Base-by-base conservation (phyloP, 495 filamentous ascomycete genomes). In the Clavariopsis aquatica region DNA sequence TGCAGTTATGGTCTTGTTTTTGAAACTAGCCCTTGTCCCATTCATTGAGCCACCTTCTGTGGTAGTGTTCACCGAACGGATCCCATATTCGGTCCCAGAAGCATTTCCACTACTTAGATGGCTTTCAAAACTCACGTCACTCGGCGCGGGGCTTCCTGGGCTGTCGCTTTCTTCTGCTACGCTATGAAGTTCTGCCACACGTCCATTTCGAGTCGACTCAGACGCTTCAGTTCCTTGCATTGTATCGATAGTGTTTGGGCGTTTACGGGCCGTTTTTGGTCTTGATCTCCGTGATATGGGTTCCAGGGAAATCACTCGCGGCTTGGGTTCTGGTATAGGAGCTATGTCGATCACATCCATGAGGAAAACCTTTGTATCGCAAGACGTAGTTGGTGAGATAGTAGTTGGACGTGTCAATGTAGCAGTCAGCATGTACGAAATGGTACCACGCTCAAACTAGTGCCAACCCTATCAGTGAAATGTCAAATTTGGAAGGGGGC, bases 381-480 rank as follows among this genome's bases (percentile, higher is more conserved):
- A 92, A 38, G 82, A 88, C 9, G 86, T 80, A 6, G 86, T 93
- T 12, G 93, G 85, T 28, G 89, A 84, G 60, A 96, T 92, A 15
- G 93, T 88, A 0, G 89, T 93, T 6, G 95, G 94, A 54, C 91
- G 86, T 9, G 95, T 98, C 49, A 98, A 71, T 26, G 92, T 97
- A 46, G 93, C 87, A 19, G 89, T 90, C 70, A 98, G 83, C 76
- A 90, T 85, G 77, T 98, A 98, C 8, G 88, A 88, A 69, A 98
- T 91, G 15, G 90, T 91, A 22, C 95, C 94, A 68, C 92, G 86
- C 78, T 98, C 95, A 74, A 98, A 98, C 92, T 97, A 74, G 19
- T 4, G 36, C 26, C 73, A n/a, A 23, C 46, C 19, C 2, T 53
- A 52, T 62, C 49, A 65, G 60, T 22, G 9, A 62, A 34, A 34